Conservation (phyloP, 2,329 filamentous ascomycete genomes). For the Dactylonectria estremocensis region DNA sequence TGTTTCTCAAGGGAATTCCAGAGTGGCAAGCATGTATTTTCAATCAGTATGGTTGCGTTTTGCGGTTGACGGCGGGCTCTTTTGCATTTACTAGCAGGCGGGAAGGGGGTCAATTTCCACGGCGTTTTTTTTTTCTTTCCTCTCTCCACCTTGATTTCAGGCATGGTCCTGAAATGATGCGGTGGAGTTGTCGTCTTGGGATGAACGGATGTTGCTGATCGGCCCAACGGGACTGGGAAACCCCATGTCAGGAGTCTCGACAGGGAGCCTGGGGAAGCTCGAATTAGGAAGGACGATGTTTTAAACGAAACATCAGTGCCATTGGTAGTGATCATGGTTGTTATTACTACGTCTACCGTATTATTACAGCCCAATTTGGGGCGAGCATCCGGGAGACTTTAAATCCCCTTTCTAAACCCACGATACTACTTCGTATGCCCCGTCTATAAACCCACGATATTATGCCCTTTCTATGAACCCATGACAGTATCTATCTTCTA, state of each 20-base stretch:
- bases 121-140: conserved; percentile 8
- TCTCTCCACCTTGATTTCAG: not conserved
- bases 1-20: not conserved
- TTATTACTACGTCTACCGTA: conserved; percentile 22
- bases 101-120: not conserved
- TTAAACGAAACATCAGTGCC: conserved; percentile 14
- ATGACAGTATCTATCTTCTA: conserved; percentile 31
- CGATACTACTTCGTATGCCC: no score
- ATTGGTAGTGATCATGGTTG: conserved; percentile 12
- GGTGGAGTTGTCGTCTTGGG: conserved; percentile 1
- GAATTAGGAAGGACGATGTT: conserved; percentile 11
- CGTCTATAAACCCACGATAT: conserved; percentile 58
- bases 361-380: conserved; percentile 8
- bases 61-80: not conserved
- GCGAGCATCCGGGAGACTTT: not conserved
- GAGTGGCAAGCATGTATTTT: not conserved
- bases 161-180: not conserved
- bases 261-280: conserved; percentile 1
- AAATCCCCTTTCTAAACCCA: conserved; percentile 31
- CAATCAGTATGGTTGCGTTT: not conserved
- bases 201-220: conserved; percentile 9
- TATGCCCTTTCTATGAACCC: conserved; percentile 33
- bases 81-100: conserved; percentile 11
- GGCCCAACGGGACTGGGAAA: conserved; percentile 4
- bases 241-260: conserved; percentile 11